A percentile compares a stretch with the other conserved stretches of the same genome.
These are phyloP conservation scores for Starmerella bacillaris DNA, from an alignment of 805 yeast genomes.

Conservation along the genomic window DNA sequence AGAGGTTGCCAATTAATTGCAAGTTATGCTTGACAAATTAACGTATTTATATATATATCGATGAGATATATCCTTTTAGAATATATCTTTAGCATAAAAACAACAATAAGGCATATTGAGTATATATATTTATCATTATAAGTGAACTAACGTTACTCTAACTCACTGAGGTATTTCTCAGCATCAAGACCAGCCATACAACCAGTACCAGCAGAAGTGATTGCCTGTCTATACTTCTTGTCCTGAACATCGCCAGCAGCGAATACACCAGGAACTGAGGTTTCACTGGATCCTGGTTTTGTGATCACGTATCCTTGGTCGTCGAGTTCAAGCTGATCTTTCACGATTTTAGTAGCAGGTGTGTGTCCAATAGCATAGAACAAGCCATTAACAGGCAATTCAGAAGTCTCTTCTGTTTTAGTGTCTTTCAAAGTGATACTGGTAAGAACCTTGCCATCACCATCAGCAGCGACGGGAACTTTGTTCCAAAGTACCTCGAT, in stretches of 20 bases:
- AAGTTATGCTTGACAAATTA: too few relatives aligned
- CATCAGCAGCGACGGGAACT: slow-evolving; percentile 73
- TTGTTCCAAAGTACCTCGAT: slow-evolving; percentile 80
- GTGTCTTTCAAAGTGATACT: slow-evolving; percentile 50
- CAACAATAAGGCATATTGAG: too few relatives aligned
- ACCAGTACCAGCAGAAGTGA: slow-evolving; percentile 98
- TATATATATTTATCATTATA: too few relatives aligned
- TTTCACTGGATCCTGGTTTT: slow-evolving; percentile 70
- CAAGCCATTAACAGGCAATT: slow-evolving; percentile 69
- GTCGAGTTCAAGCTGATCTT: slow-evolving; percentile 64
- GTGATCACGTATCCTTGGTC: slow-evolving; percentile 80
- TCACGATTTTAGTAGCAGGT: slow-evolving; percentile 78
- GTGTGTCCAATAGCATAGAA: slow-evolving; percentile 96
- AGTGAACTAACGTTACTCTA: slow-evolving; percentile 17
- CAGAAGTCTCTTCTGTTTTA: slow-evolving; percentile 48
- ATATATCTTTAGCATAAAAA: too few relatives aligned
- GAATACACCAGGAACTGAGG: slow-evolving; percentile 77
- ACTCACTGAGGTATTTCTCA: slow-evolving; percentile 62
- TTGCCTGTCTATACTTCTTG: slow-evolving; percentile 91
- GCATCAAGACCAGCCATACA: slow-evolving; percentile 98
- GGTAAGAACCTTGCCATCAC: slow-evolving; percentile 71
- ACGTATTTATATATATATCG: too few relatives aligned
- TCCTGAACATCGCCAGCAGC: slow-evolving; percentile 99
- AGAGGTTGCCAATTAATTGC: too few relatives aligned
- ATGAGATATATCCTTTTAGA: too few relatives aligned